Conservation (phyloP, 768 basidiomycete species). For the Phaffia tasmanica region DNA sequence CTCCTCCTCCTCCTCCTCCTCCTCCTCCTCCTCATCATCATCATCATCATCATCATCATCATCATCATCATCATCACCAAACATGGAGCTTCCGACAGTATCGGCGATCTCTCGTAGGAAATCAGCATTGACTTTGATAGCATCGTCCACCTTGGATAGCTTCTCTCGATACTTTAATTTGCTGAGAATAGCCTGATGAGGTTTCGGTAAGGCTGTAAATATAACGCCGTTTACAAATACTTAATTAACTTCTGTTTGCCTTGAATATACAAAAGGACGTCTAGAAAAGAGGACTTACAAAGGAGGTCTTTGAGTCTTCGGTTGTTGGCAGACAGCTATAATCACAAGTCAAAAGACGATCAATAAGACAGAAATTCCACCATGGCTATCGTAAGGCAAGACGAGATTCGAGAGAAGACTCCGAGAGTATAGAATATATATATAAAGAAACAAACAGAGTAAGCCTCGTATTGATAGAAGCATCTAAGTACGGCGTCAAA, state of each 20-base stretch:
- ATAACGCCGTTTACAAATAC: constrained; percentile 33
- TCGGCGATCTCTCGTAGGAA: constrained; percentile 66
- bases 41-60: constrained; percentile 34
- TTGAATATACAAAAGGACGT: neutral
- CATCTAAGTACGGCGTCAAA: constrained; percentile 9
- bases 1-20: constrained; percentile 30
- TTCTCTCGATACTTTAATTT: constrained; percentile 64
- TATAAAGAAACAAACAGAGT: constrained; percentile 3
- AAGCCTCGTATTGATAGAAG: constrained; percentile 21
- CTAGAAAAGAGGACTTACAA: constrained; percentile 2
- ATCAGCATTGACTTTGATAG: constrained; percentile 66
- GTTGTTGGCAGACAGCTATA: constrained; percentile 21
- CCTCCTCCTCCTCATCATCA: constrained; percentile 17
- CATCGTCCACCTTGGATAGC: constrained; percentile 64
- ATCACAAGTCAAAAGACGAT: neutral
- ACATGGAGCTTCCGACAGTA: constrained; percentile 53
- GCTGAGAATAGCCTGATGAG: constrained; percentile 59
- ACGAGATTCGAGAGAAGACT: neutral
- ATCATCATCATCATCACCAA: constrained; percentile 31
- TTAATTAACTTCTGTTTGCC: neutral
- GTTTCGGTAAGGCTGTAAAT: constrained; percentile 54
- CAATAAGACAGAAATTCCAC: neutral
- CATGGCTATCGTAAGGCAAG: neutral
- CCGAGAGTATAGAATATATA: neutral
- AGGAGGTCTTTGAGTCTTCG: constrained; percentile 25